Percentiles rank a stretch among this genome's conserved stretches.
phyloP scores from a whole-genome alignment of 345 rosid species.

The Salix suchowensis region DNA sequence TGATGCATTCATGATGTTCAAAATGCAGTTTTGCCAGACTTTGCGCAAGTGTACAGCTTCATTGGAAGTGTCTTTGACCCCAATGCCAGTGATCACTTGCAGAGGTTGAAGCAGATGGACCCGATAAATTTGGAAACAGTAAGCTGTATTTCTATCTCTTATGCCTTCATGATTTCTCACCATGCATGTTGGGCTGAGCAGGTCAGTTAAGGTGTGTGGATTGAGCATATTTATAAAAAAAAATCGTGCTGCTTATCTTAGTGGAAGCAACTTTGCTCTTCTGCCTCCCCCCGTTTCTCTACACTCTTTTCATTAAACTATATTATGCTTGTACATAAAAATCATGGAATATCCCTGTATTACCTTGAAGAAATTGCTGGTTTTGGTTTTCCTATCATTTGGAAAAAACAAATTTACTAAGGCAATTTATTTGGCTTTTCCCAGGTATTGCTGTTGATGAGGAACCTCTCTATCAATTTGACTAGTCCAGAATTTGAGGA shows the following conservation, averaged over 20 bases:
- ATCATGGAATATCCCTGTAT: too few relatives aligned
- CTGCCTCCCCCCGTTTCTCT: background rate
- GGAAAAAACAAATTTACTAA: background rate
- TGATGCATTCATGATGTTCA: background rate
- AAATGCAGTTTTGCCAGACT: constrained; percentile 79
- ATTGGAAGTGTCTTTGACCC: constrained; percentile 91
- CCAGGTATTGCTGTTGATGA: constrained; percentile 74
- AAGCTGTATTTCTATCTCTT: constrained; percentile 10
- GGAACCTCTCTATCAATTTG: constrained; percentile 67
- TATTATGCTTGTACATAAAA: background rate
- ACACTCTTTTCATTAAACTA: background rate
- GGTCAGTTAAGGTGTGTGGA: background rate
- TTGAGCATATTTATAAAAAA: background rate
- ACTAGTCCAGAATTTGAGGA: constrained; percentile 74
- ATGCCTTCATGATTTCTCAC: background rate
- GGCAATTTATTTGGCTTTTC: constrained; percentile 11
- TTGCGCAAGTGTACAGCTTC: constrained; percentile 85
- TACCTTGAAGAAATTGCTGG: background rate
- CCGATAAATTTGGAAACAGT: constrained; percentile 79
- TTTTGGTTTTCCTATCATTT: background rate
- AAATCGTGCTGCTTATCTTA: background rate
- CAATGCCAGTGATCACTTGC: constrained; percentile 51
- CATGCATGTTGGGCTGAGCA: too few relatives aligned
- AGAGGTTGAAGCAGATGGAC: constrained; percentile 82
- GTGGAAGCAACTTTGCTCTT: background rate